A percentile compares a stretch with the other conserved stretches of the same genome.
Conservation (phyloP, 2,329 filamentous ascomycete genomes). For the Aspergillus fumigatus region DNA sequence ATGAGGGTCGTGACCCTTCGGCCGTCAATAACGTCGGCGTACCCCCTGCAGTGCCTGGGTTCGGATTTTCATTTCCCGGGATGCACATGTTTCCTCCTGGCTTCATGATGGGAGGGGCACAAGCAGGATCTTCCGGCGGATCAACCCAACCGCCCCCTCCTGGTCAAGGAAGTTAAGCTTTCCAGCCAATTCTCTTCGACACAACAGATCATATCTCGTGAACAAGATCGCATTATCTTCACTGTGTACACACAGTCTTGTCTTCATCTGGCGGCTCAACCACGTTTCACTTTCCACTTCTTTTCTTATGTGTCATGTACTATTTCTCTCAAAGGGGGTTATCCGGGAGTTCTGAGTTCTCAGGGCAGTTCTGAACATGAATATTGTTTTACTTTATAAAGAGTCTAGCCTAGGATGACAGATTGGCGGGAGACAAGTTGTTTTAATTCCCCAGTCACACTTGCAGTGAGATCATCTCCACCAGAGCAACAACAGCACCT, state of each 20-base stretch:
- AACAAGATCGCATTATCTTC: background rate
- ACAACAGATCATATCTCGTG: background rate
- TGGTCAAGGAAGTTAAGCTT: constrained; percentile 29
- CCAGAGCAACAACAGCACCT: too few species aligned
- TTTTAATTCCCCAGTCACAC: background rate
- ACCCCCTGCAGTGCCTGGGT: constrained; percentile 51
- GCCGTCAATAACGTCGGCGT: constrained; percentile 45
- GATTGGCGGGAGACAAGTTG: background rate
- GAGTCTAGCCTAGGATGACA: background rate
- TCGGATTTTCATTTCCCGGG: constrained; percentile 50
- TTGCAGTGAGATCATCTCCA: background rate
- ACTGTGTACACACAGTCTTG: constrained; percentile 11
- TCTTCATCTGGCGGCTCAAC: constrained; percentile 12
- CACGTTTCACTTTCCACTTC: background rate
- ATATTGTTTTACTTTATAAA: background rate
- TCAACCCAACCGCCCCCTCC: constrained; percentile 35
- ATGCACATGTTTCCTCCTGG: constrained; percentile 48
- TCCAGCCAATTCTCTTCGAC: background rate
- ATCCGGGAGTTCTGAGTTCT: background rate
- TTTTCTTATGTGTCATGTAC: background rate
- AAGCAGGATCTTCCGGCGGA: constrained; percentile 24
- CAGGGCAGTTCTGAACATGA: background rate
- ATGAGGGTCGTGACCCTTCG: constrained; percentile 33
- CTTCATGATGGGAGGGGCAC: constrained; percentile 42
- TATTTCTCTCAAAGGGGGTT: background rate